Evolutionary conservation across 73 alveolate genomes (phyloP).

Genomic region (Urostyla sp.): DNA sequence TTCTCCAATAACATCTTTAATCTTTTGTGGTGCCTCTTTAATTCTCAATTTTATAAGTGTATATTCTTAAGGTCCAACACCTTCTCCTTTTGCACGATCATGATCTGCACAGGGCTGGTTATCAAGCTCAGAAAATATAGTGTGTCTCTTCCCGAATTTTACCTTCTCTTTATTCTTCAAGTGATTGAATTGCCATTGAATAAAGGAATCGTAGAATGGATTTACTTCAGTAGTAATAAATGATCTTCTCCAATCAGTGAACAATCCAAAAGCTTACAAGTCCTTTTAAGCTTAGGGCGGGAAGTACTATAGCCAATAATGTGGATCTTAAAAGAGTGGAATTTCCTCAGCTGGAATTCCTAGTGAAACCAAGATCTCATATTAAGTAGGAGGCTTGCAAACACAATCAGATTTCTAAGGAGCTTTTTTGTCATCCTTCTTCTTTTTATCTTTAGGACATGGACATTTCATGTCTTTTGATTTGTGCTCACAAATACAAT

Average conservation of each 20-base stretch:
- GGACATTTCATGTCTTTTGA: not conserved
- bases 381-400: slow-evolving; percentile 37
- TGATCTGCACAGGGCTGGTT: slow-evolving; percentile 98
- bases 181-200: slow-evolving; percentile 82
- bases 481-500: not conserved
- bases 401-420: not conserved
- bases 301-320: slow-evolving; percentile 94
- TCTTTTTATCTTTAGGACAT: not conserved
- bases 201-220: slow-evolving; percentile 94
- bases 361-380: slow-evolving; percentile 40
- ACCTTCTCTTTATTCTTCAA: slow-evolving; percentile 74
- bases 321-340: slow-evolving; percentile 88
- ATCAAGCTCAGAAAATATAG: slow-evolving; percentile 89
- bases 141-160: slow-evolving; percentile 90
- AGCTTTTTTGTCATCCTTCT: not conserved
- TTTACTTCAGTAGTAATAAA: slow-evolving; percentile 96
- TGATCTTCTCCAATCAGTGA: slow-evolving; percentile 96
- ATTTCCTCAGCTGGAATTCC: slow-evolving; percentile 79
- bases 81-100: slow-evolving; percentile 95
- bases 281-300: slow-evolving; percentile 92
- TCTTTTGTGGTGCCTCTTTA: slow-evolving; percentile 73
- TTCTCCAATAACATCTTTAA: slow-evolving; percentile 75
- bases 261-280: slow-evolving; percentile 86
- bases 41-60: slow-evolving; percentile 91
- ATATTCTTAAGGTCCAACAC: slow-evolving; percentile 97